Conservation (phyloP, 1,284 basidiomycete genomes). For the Rhodotorula sp. region DNA sequence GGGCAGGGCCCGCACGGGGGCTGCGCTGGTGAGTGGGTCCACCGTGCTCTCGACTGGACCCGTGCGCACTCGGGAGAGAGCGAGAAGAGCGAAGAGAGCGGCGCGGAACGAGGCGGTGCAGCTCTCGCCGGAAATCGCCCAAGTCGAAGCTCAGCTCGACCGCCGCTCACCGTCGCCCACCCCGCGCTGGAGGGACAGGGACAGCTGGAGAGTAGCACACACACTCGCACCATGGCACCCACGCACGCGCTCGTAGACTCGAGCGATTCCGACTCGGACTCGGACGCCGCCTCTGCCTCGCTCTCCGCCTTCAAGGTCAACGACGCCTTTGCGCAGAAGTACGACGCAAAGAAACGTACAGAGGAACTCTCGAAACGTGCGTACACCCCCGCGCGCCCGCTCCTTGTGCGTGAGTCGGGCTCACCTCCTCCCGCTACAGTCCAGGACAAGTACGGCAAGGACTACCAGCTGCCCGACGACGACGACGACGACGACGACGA, state of each 20-base stretch:
- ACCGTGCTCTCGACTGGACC: too few species aligned
- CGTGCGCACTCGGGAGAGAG: too few species aligned
- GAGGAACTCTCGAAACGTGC: constrained; percentile 76
- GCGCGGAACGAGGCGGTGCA: background rate
- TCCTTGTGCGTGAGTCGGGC: background rate
- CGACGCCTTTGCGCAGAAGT: constrained; percentile 78
- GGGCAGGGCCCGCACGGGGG: constrained; percentile 45
- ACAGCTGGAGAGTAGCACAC: background rate
- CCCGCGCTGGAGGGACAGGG: too few species aligned
- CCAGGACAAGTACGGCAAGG: constrained; percentile 81
- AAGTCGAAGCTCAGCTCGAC: background rate
- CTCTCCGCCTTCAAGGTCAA: constrained; percentile 57
- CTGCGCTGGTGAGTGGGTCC: too few species aligned
- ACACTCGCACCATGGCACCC: background rate
- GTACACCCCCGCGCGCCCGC: constrained; percentile 47
- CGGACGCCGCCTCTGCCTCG: constrained; percentile 5
- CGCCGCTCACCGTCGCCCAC: background rate
- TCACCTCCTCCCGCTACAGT: constrained; percentile 56
- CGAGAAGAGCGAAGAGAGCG: background rate
- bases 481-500: constrained; percentile 58
- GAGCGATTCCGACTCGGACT: constrained; percentile 7
- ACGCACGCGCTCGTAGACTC: constrained; percentile 9
- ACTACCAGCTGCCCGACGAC: constrained; percentile 49
- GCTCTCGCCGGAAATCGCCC: background rate
- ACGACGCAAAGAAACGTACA: constrained; percentile 73